phyloP scores from a whole-genome alignment of 2,329 filamentous ascomycete genomes.

The Colletotrichum sp. region DNA sequence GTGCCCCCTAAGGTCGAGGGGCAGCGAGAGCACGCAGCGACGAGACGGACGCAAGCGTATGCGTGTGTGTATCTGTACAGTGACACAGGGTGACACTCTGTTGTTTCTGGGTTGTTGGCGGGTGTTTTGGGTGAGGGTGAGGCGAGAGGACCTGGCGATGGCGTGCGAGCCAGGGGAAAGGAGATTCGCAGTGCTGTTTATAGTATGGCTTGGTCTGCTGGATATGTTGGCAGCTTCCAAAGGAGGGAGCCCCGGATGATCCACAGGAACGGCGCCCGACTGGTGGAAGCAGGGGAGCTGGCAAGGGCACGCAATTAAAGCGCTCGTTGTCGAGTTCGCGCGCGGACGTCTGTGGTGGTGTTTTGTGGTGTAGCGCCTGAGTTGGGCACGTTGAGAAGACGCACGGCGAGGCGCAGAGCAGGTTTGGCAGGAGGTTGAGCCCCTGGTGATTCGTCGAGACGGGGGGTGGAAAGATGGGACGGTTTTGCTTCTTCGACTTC shows the following conservation, averaged over 20 bases:
- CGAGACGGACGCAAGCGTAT: not conserved
- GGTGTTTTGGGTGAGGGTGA: conserved; percentile 15
- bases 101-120: not conserved
- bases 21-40: not conserved
- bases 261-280: conserved; percentile 16
- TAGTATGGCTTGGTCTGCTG: not conserved
- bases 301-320: conserved; percentile 2
- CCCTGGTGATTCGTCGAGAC: not conserved
- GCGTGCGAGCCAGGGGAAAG: conserved; percentile 21
- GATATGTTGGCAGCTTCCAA: not conserved
- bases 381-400: not conserved
- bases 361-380: not conserved
- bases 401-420: not conserved
- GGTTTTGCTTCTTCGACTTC: not conserved
- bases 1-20: not conserved
- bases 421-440: conserved; percentile 17
- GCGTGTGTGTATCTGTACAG: not conserved
- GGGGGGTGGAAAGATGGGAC: not conserved
- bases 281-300: conserved; percentile 4
- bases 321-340: not conserved
- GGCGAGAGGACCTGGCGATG: conserved; percentile 21
- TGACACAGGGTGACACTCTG: not conserved
- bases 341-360: not conserved
- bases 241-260: conserved; percentile 15
- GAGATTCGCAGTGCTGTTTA: conserved; percentile 2